Base-by-base conservation (phyloP, 1,284 basidiomycete species). In the Microbotryum scabiosae region DNA sequence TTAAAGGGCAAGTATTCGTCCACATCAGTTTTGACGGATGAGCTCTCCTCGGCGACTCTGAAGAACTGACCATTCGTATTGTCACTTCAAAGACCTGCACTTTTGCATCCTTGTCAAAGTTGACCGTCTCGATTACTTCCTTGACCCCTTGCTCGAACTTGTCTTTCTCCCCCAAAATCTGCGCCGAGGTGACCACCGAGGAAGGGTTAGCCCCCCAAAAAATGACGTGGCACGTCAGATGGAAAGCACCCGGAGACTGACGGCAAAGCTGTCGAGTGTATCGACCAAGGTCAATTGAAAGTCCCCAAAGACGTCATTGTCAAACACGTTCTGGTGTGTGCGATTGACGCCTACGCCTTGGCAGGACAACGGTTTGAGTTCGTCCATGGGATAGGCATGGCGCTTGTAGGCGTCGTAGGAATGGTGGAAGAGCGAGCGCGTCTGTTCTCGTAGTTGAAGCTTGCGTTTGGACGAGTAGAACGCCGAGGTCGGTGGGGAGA, bases 351-450 rank as follows among this genome's bases (percentile, higher is more conserved):
- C 88, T 75, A 83, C 81, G 4, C 87, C 87, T 30, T 79, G 81
- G 73, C 92, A 97, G 16, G 88, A 85, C n/a, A 96, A 75, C 1
- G 92, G 91, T 20, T 85, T 83, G 30, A 96, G 80, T 85, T 96
- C 77, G 63, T 78, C 77, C 70, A 74, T 58, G 3, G 70, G 70
- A 59, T 63, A 73, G 23, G 69, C 68, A 43, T 57, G 48, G 16
- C 62, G 55, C 41, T 64, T 63, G 61, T 65, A 69, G 20, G 50
- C 36, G n/a, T 50, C 20, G 52, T 60, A 68, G 0, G 66, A 65
- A 25, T 67, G 67, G 4, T 18, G 25, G 61, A 60, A 69, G 0
- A 65, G 64, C 12, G 61, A 61, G 2, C 36, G 25, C 3, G 64
- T 60, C 12, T 60, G 28, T 3, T 50, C 43, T 4, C 59, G 25